A percentile compares a stretch with the other conserved stretches of the same genome.
phyloP scores from a whole-genome alignment of 1,139 yeast species.

The Yamadazyma atlantica region DNA sequence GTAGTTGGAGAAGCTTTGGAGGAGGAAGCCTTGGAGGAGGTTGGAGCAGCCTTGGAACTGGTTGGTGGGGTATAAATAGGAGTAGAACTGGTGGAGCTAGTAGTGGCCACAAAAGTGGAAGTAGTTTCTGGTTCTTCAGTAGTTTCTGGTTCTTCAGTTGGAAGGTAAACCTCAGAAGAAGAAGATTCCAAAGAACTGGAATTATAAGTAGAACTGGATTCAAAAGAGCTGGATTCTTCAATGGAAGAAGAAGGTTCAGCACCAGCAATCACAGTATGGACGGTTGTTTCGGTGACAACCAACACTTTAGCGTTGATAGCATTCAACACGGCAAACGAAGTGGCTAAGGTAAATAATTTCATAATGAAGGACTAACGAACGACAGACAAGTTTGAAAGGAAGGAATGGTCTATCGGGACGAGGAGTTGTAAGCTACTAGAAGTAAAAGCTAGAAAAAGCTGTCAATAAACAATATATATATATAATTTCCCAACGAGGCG shows the following conservation, averaged over 20 bases:
- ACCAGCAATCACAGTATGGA: conserved; percentile 16
- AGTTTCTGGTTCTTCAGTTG: no score
- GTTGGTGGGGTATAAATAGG: conserved; percentile 8
- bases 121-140: no score
- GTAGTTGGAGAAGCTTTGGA: conserved; percentile 11
- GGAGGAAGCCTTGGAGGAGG: no score
- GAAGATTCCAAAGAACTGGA: conserved; percentile 6
- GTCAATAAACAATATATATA: no score
- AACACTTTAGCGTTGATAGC: conserved; percentile 15
- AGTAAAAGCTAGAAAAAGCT: no score
- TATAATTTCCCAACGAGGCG: no score
- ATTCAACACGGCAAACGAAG: conserved; percentile 16
- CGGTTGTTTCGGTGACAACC: conserved; percentile 19
- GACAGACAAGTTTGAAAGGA: conserved; percentile 3
- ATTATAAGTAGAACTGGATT: conserved; percentile 4
- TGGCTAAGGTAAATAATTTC: conserved; percentile 19
- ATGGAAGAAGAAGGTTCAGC: conserved; percentile 5
- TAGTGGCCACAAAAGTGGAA: conserved; percentile 2
- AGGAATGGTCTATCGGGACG: background rate
- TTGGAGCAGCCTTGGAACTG: conserved; percentile 2
- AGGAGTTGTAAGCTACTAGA: background rate
- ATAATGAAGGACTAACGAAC: conserved; percentile 9
- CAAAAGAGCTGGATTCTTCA: conserved; percentile 6
- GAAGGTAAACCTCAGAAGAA: conserved; percentile 2
- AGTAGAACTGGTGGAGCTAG: conserved; percentile 3